phyloP scores from a whole-genome alignment of 1,284 basidiomycete genomes.

The Sanguinoderma infundibulare region DNA sequence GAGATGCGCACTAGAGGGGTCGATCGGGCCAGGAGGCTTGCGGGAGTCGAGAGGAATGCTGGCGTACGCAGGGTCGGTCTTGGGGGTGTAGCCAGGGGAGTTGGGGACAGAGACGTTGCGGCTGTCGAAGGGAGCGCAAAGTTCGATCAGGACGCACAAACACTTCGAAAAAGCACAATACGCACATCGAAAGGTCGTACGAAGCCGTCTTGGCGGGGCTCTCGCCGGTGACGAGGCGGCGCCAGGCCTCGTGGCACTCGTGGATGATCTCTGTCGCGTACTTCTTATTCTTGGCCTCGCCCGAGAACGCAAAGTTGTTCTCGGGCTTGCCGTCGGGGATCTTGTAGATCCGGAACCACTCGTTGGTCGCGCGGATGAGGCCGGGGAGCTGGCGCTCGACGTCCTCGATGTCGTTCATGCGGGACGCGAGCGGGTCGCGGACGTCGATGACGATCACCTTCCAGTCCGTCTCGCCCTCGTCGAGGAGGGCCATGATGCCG shows the following conservation, averaged over 20 bases:
- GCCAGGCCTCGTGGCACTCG: conserved; percentile 99
- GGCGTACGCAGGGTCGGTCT: conserved; percentile 69
- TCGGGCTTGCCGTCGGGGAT: conserved; percentile 99
- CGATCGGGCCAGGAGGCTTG: conserved; percentile 84
- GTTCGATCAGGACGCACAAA: neutral
- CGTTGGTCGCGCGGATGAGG: conserved; percentile 94
- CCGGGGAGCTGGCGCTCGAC: conserved; percentile 99
- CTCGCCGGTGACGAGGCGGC: conserved; percentile 89
- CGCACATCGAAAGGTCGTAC: conserved; percentile 85
- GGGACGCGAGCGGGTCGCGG: conserved; percentile 93
- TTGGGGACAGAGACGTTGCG: conserved; percentile 73
- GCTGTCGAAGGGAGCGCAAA: conserved; percentile 45
- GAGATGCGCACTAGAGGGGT: conserved; percentile 76
- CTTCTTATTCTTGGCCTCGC: conserved; percentile 99
- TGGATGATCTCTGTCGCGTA: conserved; percentile 99
- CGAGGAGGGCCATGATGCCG: conserved; percentile 99
- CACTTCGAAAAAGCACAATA: conserved; percentile 14
- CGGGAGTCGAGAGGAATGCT: conserved; percentile 80
- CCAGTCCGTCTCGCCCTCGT: conserved; percentile 99
- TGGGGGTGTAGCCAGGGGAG: conserved; percentile 71
- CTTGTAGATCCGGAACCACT: conserved; percentile 99
- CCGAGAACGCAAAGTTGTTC: conserved; percentile 99
- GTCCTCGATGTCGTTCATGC: conserved; percentile 99
- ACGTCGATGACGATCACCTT: conserved; percentile 98
- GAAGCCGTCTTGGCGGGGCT: conserved; percentile 67